These are phyloP conservation scores for Takashimella koratensis DNA, from an alignment of 1,284 basidiomycete genomes.

Conservation along the genomic window DNA sequence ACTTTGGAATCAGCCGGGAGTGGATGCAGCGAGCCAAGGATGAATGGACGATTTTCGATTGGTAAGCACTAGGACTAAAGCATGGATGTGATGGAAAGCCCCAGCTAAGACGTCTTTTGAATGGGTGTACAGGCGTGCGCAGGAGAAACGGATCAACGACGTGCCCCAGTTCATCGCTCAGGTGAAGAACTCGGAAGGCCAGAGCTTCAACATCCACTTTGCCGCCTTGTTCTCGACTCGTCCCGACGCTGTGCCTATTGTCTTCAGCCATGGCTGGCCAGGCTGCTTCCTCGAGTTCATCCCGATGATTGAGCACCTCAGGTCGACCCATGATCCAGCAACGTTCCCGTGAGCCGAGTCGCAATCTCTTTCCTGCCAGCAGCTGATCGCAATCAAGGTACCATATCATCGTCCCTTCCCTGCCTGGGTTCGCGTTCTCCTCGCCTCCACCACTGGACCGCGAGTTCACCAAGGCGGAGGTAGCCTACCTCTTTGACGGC, in stretches of 20 bases:
- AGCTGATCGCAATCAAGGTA: too few relatives aligned
- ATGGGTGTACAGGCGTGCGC: conserved; percentile 18
- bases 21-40: conserved; percentile 24
- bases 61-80: too few relatives aligned
- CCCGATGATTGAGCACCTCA: conserved; percentile 29
- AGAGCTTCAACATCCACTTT: conserved; percentile 35
- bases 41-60: conserved; percentile 28
- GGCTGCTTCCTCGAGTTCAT: conserved; percentile 43
- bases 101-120: neutral
- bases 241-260: conserved; percentile 35
- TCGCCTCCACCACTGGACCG: conserved; percentile 36
- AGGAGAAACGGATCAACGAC: conserved; percentile 27
- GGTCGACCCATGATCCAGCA: conserved; percentile 25
- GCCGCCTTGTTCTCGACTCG: conserved; percentile 32
- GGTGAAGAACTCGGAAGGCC: conserved; percentile 12
- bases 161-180: conserved; percentile 27
- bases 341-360: conserved; percentile 23
- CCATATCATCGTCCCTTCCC: conserved; percentile 34
- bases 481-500: conserved; percentile 33
- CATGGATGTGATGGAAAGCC: neutral
- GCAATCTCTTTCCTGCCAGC: neutral
- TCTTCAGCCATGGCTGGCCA: conserved; percentile 47
- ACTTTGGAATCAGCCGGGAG: conserved; percentile 23
- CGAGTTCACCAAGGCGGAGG: conserved; percentile 33
- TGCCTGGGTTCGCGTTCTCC: conserved; percentile 43